A percentile compares a stretch with the other conserved stretches of the same genome.
phyloP scores from a whole-genome alignment of 768 basidiomycete species.

The Chalciporus pseudorubinellus region DNA sequence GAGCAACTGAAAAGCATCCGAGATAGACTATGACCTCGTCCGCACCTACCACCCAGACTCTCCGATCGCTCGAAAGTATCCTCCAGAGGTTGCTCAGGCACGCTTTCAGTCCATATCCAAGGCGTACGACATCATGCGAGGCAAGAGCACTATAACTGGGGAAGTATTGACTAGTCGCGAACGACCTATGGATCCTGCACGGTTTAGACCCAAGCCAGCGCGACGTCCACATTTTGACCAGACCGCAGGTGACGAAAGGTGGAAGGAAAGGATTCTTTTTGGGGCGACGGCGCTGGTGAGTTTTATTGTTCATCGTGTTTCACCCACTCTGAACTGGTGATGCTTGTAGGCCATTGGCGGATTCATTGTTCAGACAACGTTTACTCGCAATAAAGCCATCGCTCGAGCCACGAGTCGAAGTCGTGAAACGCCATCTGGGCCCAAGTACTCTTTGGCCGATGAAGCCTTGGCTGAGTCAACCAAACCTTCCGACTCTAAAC shows the following conservation, averaged over 20 bases:
- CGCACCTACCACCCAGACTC: slow-evolving; percentile 79
- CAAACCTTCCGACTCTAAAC: not conserved
- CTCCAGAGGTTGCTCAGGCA: slow-evolving; percentile 52
- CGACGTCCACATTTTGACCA: slow-evolving; percentile 48
- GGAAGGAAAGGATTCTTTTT: slow-evolving; percentile 64
- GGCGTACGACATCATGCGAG: slow-evolving; percentile 65
- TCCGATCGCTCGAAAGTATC: slow-evolving; percentile 37
- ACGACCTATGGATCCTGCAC: slow-evolving; percentile 36
- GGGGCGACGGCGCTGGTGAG: slow-evolving; percentile 52
- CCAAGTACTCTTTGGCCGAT: slow-evolving; percentile 10
- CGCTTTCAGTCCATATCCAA: slow-evolving; percentile 67
- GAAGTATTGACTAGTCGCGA: slow-evolving; percentile 16
- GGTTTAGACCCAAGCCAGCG: slow-evolving; percentile 37
- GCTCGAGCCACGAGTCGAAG: slow-evolving; percentile 10
- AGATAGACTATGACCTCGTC: slow-evolving; percentile 74
- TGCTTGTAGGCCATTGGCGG: slow-evolving; percentile 30
- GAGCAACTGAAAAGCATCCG: slow-evolving; percentile 1
- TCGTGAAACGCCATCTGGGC: slow-evolving; percentile 3
- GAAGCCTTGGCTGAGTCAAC: slow-evolving; percentile 24
- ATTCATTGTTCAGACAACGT: slow-evolving; percentile 34
- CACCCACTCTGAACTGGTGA: not conserved
- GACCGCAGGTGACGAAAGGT: slow-evolving; percentile 49
- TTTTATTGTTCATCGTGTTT: not conserved
- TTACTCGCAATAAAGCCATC: slow-evolving; percentile 33
- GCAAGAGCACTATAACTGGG: slow-evolving; percentile 35